These are phyloP conservation scores for Globisporangium alternatum DNA, from an alignment of 352 stramenopile species.

Conservation along the genomic window DNA sequence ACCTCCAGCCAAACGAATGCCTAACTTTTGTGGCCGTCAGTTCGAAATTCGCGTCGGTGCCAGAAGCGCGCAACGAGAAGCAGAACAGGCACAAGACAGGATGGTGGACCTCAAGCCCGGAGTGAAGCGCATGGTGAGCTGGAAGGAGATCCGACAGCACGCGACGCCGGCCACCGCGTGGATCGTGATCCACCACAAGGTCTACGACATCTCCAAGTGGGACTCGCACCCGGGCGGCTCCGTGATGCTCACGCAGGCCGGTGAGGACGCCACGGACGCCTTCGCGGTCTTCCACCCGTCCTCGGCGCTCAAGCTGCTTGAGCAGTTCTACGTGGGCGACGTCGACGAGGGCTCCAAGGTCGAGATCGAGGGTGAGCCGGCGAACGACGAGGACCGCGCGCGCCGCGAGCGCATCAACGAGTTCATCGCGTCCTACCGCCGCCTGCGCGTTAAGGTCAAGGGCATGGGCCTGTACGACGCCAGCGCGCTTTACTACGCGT, in stretches of 20 bases:
- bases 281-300: slow-evolving; percentile 97
- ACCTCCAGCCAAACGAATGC: no score
- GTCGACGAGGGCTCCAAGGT: slow-evolving; percentile 77
- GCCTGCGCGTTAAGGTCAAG: slow-evolving; percentile 93
- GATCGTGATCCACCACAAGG: slow-evolving; percentile 91
- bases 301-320: slow-evolving; percentile 91
- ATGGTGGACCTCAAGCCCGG: slow-evolving; percentile 73
- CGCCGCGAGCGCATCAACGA: slow-evolving; percentile 74
- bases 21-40: background rate
- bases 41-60: slow-evolving; percentile 7
- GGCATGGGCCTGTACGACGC: slow-evolving; percentile 95
- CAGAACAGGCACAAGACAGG: background rate
- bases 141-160: slow-evolving; percentile 77
- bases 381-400: slow-evolving; percentile 45
- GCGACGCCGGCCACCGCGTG: slow-evolving; percentile 71
- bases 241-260: slow-evolving; percentile 97
- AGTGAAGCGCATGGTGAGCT: slow-evolving; percentile 61
- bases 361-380: slow-evolving; percentile 20
- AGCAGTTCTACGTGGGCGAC: slow-evolving; percentile 97
- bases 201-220: slow-evolving; percentile 89
- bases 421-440: slow-evolving; percentile 96
- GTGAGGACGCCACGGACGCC: slow-evolving; percentile 98
- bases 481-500: slow-evolving; percentile 91
- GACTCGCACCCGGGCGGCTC: slow-evolving; percentile 82
- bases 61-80: background rate